Base-by-base conservation (phyloP, 176 grass and related monocot species). In the Tillandsia fasciculata region DNA sequence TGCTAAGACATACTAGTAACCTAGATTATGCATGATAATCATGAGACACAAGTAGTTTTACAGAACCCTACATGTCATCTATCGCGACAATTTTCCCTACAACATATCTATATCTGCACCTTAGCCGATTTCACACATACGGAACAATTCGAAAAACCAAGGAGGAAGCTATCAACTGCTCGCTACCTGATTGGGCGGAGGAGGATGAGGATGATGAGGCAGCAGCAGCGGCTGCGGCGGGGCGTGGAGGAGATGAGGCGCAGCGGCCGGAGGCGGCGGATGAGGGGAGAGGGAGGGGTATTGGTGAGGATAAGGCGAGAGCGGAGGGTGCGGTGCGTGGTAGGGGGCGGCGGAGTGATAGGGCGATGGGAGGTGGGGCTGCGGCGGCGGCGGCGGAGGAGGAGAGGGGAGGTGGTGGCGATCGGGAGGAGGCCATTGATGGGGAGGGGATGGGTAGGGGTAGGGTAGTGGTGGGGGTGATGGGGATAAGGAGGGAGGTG, bases 401-500 rank as follows among this genome's bases (percentile, higher is more conserved):
- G 59, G 57, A 50, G 56, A 17, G 13, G 29, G 53, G 67, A 81
- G 78, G 51, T 82, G 82, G 18, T 83, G 72, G 20, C 65, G 33
- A 65, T 79, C 79, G 10, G 66, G 80, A 9, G 78, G 66, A 48
- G 73, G 83, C 87, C 87, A 90, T 63, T 86, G 87, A 70, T 86
- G 80, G 18, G 68, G 69, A 53, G 80, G 14, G 79, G 72, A 63
- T 72, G 73, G 87, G 72, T 79, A 48, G 76, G 20, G 20, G 20
- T 20, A 20, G 70, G 70, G 76, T 58, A 66, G 48, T 26, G 59
- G 80, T 53, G 63, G 64, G 27, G 72, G 69, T 74, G 73, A 63
- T 70, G 50, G 26, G 58, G 76, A 68, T 77, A 83, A 22, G 80
- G 83, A 2, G 11, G 83, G 9, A 26, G 49, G 11, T 26, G 11